Percentiles rank a stretch among this genome's conserved stretches.
Evolutionary conservation across 495 filamentous ascomycete species (phyloP).

Genomic region (Neohortaea acidophila): DNA sequence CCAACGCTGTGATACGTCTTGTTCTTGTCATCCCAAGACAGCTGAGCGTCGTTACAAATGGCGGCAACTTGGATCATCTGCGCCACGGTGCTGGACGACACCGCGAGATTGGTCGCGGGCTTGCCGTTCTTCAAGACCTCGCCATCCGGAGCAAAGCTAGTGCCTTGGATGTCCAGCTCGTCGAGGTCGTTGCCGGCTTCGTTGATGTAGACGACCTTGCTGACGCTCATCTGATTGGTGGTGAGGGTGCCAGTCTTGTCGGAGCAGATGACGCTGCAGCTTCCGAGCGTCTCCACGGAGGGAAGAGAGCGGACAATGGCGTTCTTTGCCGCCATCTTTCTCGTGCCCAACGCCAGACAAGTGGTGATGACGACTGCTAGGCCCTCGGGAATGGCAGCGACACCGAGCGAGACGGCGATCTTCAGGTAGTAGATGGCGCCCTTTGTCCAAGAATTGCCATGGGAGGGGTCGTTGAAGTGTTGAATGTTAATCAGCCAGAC

Average conservation of each 20-base stretch:
- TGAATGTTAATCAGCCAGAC: slow-evolving; percentile 98
- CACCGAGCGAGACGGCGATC: slow-evolving; percentile 96
- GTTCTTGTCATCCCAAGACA: slow-evolving; percentile 66
- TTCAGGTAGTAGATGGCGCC: slow-evolving; percentile 99
- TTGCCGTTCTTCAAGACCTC: slow-evolving; percentile 53
- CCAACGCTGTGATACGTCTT: slow-evolving; percentile 70
- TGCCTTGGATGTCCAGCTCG: slow-evolving; percentile 84
- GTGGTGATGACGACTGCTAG: slow-evolving; percentile 96
- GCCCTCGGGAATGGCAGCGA: slow-evolving; percentile 95
- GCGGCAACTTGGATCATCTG: slow-evolving; percentile 80
- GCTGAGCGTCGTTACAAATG: slow-evolving; percentile 72
- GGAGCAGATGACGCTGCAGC: slow-evolving; percentile 99
- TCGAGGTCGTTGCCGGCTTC: slow-evolving; percentile 59
- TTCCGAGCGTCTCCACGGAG: slow-evolving; percentile 93
- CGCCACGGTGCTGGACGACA: slow-evolving; percentile 58
- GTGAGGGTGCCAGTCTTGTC: slow-evolving; percentile 98
- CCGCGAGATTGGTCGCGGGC: slow-evolving; percentile 49
- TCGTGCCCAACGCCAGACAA: slow-evolving; percentile 83
- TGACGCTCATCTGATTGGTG: slow-evolving; percentile 99
- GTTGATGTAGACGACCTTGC: slow-evolving; percentile 71
- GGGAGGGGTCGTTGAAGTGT: slow-evolving; percentile 87
- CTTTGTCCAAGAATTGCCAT: slow-evolving; percentile 91
- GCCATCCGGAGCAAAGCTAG: slow-evolving; percentile 79
- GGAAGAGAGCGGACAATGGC: slow-evolving; percentile 91
- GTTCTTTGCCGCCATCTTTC: slow-evolving; percentile 97